phyloP scores from a whole-genome alignment of 225 moss, liverwort and hornwort species.

The Climacium dendroides region DNA sequence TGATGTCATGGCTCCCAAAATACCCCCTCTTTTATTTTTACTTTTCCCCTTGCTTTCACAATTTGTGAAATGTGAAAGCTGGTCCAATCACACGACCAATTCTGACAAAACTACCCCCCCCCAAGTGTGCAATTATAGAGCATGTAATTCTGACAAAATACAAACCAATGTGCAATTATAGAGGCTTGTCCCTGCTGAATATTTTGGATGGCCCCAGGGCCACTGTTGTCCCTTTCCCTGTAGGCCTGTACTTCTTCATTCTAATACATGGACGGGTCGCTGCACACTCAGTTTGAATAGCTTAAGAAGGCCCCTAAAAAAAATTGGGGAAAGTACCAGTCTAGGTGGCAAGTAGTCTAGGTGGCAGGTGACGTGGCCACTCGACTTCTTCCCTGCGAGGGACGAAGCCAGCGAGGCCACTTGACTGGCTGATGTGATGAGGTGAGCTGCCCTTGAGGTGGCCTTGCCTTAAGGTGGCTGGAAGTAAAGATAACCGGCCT shows the following conservation, averaged over 20 bases:
- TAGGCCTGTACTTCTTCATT: too few relatives aligned
- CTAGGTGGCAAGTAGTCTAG: constrained; percentile 15
- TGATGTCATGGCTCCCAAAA: background rate
- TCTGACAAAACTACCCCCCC: background rate
- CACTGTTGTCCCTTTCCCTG: background rate
- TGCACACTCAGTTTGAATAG: background rate
- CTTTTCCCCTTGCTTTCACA: too few relatives aligned
- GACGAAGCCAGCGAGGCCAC: background rate
- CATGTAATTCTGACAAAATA: background rate
- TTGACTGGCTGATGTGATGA: background rate
- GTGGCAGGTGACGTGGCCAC: constrained; percentile 11
- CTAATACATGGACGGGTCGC: background rate
- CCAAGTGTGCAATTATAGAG: background rate
- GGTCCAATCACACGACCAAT: background rate
- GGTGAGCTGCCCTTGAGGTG: constrained; percentile 1
- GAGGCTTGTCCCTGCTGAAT: background rate
- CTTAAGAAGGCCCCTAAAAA: background rate
- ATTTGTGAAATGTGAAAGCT: background rate
- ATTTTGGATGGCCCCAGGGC: background rate
- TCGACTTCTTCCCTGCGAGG: background rate
- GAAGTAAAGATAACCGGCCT: background rate
- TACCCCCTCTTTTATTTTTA: too few relatives aligned
- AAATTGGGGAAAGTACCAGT: background rate
- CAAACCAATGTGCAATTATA: background rate
- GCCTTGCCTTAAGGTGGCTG: background rate